Evolutionary conservation across 148 eudicot genomes (phyloP).

Genomic region (Silene latifolia): DNA sequence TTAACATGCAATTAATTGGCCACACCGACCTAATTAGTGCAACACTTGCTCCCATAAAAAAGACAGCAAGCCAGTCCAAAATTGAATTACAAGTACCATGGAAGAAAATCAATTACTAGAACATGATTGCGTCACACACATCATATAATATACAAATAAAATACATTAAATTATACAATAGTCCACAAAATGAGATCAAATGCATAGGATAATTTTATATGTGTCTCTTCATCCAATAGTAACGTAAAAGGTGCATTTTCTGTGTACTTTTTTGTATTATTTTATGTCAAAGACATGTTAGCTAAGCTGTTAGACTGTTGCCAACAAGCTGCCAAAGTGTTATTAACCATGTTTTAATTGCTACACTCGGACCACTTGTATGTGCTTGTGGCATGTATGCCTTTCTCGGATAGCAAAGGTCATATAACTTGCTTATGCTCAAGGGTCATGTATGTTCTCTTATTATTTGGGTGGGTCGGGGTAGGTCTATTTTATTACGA

Average conservation of each 20-base stretch:
- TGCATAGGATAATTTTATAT: neutral
- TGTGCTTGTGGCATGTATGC: neutral
- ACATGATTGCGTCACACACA: conserved; percentile 4
- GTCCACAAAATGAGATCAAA: conserved; percentile 5
- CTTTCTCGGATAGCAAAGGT: conserved; percentile 19
- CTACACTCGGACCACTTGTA: neutral
- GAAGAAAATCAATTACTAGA: conserved; percentile 14
- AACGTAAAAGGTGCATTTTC: neutral
- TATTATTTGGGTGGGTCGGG: neutral
- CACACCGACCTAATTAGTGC: neutral
- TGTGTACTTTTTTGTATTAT: conserved; percentile 7
- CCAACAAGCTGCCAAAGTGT: neutral
- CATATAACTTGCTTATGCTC: neutral
- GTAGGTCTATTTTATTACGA: no score
- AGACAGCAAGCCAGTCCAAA: neutral
- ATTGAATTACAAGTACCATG: conserved; percentile 20
- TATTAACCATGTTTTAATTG: neutral
- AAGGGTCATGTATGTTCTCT: conserved; percentile 21
- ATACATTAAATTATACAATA: no score
- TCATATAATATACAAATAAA: neutral
- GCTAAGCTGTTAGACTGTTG: neutral
- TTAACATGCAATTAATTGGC: neutral
- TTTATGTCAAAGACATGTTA: neutral
- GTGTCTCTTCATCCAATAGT: conserved; percentile 1
- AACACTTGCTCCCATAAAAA: conserved; percentile 16